A percentile compares a stretch with the other conserved stretches of the same genome.
Evolutionary conservation across 192 early-diverging fungal species (phyloP).

Genomic region (Chytriomyces sp.): DNA sequence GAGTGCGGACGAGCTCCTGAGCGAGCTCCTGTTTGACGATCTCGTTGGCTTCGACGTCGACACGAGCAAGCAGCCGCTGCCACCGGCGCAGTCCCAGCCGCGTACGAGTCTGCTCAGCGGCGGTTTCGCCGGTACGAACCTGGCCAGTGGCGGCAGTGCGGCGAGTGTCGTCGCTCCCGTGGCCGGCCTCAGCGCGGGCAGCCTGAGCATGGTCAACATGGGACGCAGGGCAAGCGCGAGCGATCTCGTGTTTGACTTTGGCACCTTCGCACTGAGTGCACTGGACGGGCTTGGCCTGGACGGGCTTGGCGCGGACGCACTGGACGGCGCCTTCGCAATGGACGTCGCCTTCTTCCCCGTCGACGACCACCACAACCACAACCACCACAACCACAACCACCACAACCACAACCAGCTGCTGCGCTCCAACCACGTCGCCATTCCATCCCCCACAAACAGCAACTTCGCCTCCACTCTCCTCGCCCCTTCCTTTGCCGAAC

Average conservation of each 20-base stretch:
- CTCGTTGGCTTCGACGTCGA: neutral
- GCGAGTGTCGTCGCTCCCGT: neutral
- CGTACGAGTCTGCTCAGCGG: neutral
- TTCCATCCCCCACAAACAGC: neutral
- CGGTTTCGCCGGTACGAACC: neutral
- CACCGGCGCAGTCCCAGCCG: neutral
- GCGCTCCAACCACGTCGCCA: neutral
- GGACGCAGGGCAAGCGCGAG: neutral
- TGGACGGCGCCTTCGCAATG: no score
- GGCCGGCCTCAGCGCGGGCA: neutral
- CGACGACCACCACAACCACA: neutral
- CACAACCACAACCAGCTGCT: neutral
- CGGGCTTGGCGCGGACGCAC: no score
- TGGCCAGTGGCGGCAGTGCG: neutral
- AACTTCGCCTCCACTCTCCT: neutral
- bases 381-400: neutral
- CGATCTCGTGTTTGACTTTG: no score
- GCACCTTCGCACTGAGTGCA: neutral
- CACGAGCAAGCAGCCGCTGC: neutral
- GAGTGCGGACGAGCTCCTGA: neutral
- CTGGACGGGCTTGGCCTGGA: neutral
- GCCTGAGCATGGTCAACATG: no score
- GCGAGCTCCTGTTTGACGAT: neutral
- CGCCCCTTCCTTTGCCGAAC: neutral
- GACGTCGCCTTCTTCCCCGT: no score